Evolutionary conservation across 2,329 filamentous ascomycete species (phyloP), one percentile per base, ranked within the genome.

Genomic region (Neofusicoccum laricinum): DNA sequence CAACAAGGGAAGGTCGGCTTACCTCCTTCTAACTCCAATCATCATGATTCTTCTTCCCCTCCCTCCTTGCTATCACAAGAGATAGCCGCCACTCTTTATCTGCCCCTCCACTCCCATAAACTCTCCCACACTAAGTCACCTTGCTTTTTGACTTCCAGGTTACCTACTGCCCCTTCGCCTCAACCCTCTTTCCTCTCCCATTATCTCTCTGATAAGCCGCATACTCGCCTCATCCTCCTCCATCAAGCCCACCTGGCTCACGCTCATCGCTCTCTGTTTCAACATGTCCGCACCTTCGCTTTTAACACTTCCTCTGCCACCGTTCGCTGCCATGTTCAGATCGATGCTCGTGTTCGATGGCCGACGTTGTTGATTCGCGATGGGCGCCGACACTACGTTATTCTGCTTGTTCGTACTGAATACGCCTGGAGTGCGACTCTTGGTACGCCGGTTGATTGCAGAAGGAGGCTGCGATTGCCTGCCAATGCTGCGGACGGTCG

Each of bases 121-220:
- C 11, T 30, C 10, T 1, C 14, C 4, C 4, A 19, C 30, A 34
- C 6, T 17, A 14, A 8, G n/a, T 6, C 14, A 3, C 49, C 34
- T 6, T 12, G 15, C 17, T 25, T 36, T 25, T 17, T 15, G 34
- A 32, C 11, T 55, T 40, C 25, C 25, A 30, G 25, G 11, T 55
- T 48, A 64, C 62, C 62, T 49, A n/a, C 53, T 59, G 1, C 63
- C 63, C 25, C 63, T 50, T 30, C 71, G 66, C 46, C 74, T 66
- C 65, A 76, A 65, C 3, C 73, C 72, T 64, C 71, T 71, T 55
- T 73, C 71, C 61, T 73, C 68, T 45, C 70, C 70, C 67, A 71
- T 68, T 38, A 77, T 66, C 59, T 75, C 68, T 51, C 71, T 63
- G 14, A 74, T 74, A 10, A 77, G 63, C 45, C 68, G 71, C 19